Conservation (phyloP, 2,329 filamentous ascomycete species). For the Verticillium alfalfae region DNA sequence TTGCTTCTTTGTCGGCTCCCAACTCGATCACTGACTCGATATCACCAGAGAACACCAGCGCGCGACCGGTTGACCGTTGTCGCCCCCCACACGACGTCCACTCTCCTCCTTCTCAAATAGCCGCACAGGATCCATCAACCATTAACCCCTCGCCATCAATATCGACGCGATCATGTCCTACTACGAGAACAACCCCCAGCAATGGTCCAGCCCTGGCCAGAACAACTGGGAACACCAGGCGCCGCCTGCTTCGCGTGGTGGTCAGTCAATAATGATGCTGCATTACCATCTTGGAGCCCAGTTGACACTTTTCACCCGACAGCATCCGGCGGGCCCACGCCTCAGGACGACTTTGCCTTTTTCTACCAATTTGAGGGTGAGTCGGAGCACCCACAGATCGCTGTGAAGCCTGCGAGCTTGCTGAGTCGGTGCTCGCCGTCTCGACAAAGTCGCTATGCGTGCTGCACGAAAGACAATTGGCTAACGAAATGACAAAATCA, state of each 20-base stretch:
- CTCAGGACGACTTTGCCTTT: conserved; percentile 76
- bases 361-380: conserved; percentile 85
- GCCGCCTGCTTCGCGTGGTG: conserved; percentile 31
- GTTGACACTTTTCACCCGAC: conserved; percentile 11
- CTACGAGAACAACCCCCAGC: conserved; percentile 35
- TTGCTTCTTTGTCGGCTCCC: neutral
- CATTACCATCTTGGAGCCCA: neutral
- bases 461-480: neutral
- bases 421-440: too few species aligned
- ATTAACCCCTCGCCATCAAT: neutral
- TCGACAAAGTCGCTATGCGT: neutral
- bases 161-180: conserved; percentile 30
- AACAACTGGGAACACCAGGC: conserved; percentile 43
- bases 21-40: neutral
- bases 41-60: neutral
- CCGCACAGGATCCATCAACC: neutral
- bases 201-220: conserved; percentile 26
- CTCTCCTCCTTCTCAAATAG: neutral
- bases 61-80: neutral
- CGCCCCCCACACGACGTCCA: neutral
- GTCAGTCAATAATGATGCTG: conserved; percentile 5
- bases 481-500: conserved; percentile 6
- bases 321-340: conserved; percentile 72
- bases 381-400: conserved; percentile 25
- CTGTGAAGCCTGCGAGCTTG: neutral